Conservation (phyloP, 2,329 filamentous ascomycete genomes). For the Colletotrichum tanaceti region DNA sequence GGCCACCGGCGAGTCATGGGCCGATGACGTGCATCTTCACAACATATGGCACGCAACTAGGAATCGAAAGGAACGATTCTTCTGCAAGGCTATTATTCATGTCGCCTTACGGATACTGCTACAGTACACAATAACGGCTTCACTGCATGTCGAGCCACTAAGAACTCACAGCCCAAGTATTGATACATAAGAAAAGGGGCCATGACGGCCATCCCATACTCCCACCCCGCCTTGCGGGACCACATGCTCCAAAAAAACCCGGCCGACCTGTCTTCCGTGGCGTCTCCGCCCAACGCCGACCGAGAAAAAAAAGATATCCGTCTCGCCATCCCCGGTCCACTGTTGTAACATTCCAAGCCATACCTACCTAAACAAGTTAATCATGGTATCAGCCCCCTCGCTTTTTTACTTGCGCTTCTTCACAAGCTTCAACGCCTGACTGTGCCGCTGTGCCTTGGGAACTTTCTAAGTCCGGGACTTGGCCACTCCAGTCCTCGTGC, state of each 20-base stretch:
- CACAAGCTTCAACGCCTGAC: neutral
- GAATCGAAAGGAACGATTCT: too few relatives aligned
- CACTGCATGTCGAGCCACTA: neutral
- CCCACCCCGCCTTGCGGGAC: neutral
- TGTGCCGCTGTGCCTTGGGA: neutral
- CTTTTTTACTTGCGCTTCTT: neutral
- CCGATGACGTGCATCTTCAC: conserved; percentile 33
- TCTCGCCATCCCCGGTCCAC: neutral
- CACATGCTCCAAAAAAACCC: conserved; percentile 6
- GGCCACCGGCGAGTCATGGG: conserved; percentile 37
- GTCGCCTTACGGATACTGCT: neutral
- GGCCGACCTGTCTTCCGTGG: neutral
- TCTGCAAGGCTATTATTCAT: neutral
- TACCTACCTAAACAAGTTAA: too few relatives aligned
- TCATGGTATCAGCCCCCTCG: neutral
- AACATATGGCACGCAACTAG: neutral
- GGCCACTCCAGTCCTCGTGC: conserved; percentile 4
- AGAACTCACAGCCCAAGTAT: neutral
- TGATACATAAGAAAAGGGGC: neutral
- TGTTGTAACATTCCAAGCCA: neutral
- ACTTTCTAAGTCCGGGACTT: conserved; percentile 25
- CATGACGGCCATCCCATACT: neutral
- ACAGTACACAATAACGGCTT: neutral
- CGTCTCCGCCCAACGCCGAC: neutral
- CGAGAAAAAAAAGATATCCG: neutral